Evolutionary conservation across 768 basidiomycete species (phyloP), one percentile per base, ranked within the genome.

Genomic region (Psilocybe azurescens): DNA sequence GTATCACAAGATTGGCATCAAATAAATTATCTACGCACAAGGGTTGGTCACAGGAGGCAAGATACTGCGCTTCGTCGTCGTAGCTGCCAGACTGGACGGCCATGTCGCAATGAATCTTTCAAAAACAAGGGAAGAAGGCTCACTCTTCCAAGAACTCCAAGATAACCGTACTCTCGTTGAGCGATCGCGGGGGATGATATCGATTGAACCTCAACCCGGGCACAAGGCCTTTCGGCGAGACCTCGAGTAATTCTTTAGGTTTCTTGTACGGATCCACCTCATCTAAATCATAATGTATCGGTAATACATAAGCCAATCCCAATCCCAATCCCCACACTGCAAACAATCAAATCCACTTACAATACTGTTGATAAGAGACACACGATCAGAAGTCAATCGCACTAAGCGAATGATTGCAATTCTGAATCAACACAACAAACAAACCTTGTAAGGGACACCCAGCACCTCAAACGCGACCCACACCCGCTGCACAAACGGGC

Each of bases 251-350:
- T 33, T 91, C 91, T 53, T 85, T 73, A 0, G 93, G 90, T 66
- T 94, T 95, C 75, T 87, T 86, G 78, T 94, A 93, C 18, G 91
- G 90, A 73, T 93, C 89, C 30, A 92, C 89, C 74, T 93, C 91
- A 67, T 89, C 91, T 92, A 24, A 24, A 32, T 14, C 46, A 13
- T 24, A 29, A 14, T 29, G n/a, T 39, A 20, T 20, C 24, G 24
- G 24, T 24, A 44, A 38, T 16, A 6, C 33, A 36, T 36, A 36
- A 36, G 33, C 33, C 33, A 36, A 1, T 36, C 33, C 33, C 33
- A 36, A 36, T 6, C 5, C 33, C 5, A 36, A 36, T 1, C 1
- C 24, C 3, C 13, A 33, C 18, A 6, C 44, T 32, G 6, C 16
- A 10, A 20, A 14, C 46, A 8, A n/a, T 14, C 39, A 38, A 2